Evolutionary conservation across 805 yeast genomes (phyloP), one percentile per base, ranked within the genome.

Genomic region (Yamadazyma endophytica): DNA sequence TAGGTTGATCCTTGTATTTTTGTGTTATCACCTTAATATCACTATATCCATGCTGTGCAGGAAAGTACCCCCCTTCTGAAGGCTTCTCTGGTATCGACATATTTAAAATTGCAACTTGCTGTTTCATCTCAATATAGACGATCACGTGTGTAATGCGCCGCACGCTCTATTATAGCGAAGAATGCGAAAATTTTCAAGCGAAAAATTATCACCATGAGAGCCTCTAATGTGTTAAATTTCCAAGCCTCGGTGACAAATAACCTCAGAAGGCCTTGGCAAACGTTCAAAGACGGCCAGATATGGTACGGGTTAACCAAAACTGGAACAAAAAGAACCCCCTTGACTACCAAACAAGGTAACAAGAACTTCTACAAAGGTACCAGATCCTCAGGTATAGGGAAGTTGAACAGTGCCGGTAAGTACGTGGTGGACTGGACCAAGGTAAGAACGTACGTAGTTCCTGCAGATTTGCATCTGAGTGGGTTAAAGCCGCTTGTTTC

Each of bases 361-460:
- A 88, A 89, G 66, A 81, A 84, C 47, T 84, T 71, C 63, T 92
- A 92, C 65, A 92, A 92, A 58, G 99, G 99, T 68, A 92, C 97
- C 14, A 76, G 97, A 36, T 85, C 98, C 4, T 75, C 95, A 3
- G 97, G 97, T 57, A 77, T 87, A 40, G 99, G 99, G 54, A 70
- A 68, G 32, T 77, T 81, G 52, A 82, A 92, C 32, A 66, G 70
- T 21, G 71, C 68, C 39, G 97, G 95, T 32, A 73, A 75, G 14
- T 92, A 87, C 58, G 65, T 75, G 5, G 74, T 92, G 39, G 73
- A 85, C 61, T 90, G 95, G 86, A 58, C 61, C 26, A 87, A 81
- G 52, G 97, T 90, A 18, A 73, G 96, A 49, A 87, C 97, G 0
- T 92, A 80, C 58, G 95, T 85, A 3, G 87, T 79, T 7, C 98